A percentile compares a stretch with the other conserved stretches of the same genome.
phyloP scores from a whole-genome alignment of 2,329 filamentous ascomycete genomes.

The Neofusicoccum sp. region DNA sequence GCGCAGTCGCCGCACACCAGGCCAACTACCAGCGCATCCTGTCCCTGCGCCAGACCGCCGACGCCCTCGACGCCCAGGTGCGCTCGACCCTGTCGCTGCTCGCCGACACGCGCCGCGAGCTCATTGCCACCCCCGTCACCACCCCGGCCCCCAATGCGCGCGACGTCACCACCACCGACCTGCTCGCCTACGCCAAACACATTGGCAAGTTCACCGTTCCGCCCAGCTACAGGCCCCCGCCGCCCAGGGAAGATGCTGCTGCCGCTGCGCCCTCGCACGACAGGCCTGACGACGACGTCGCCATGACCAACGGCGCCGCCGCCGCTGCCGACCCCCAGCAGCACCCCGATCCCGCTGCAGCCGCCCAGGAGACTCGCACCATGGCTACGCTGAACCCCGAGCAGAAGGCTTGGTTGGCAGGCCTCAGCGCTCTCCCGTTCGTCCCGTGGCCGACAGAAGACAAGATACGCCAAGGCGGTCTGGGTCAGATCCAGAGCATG shows the following conservation, averaged over 20 bases:
- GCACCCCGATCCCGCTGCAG: constrained; percentile 26
- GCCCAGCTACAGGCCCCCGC: constrained; percentile 48
- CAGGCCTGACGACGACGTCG: constrained; percentile 22
- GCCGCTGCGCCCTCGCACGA: constrained; percentile 17
- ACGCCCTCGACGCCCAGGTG: constrained; percentile 68
- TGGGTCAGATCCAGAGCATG: constrained; percentile 61
- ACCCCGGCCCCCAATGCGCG: constrained; percentile 40
- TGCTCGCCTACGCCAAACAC: constrained; percentile 73
- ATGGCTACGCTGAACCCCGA: constrained; percentile 28
- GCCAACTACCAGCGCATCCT: constrained; percentile 69
- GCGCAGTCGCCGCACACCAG: constrained; percentile 69
- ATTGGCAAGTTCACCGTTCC: constrained; percentile 80
- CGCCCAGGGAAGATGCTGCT: constrained; percentile 24
- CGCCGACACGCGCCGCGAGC: constrained; percentile 69
- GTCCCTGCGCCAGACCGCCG: constrained; percentile 64
- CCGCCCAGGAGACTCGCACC: constrained; percentile 25
- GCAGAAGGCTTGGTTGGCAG: constrained; percentile 42
- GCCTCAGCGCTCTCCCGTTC: constrained; percentile 61
- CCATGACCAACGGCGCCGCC: constrained; percentile 30
- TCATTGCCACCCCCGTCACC: constrained; percentile 52
- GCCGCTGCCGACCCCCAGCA: constrained; percentile 22
- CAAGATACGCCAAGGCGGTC: constrained; percentile 65
- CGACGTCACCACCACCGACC: constrained; percentile 65
- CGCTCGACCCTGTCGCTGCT: constrained; percentile 68
- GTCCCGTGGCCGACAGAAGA: constrained; percentile 74